These are phyloP conservation scores for Phytophthora sojae DNA, from an alignment of 352 stramenopile genomes.

Conservation along the genomic window DNA sequence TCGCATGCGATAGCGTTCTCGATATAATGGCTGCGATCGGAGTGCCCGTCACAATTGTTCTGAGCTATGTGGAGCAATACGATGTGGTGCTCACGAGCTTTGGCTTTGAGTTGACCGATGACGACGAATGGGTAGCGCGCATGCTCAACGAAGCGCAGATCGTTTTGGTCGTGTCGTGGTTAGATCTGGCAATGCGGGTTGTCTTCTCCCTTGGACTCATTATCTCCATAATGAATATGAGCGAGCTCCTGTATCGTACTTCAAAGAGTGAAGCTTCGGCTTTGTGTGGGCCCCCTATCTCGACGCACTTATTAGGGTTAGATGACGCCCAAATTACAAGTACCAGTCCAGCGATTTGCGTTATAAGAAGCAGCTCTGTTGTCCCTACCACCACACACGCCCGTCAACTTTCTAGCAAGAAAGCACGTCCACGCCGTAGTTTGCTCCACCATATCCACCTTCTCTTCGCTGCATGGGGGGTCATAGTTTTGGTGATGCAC, in stretches of 20 bases:
- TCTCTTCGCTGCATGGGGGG: neutral
- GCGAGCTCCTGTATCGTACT: slow-evolving; percentile 15
- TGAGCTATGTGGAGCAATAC: slow-evolving; percentile 22
- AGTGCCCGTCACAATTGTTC: slow-evolving; percentile 19
- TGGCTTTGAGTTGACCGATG: neutral
- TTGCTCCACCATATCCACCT: neutral
- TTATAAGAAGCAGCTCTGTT: no score
- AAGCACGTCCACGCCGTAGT: neutral
- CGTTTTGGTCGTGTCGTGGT: slow-evolving; percentile 38
- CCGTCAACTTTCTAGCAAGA: neutral
- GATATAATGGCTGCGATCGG: slow-evolving; percentile 36
- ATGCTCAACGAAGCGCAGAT: slow-evolving; percentile 40
- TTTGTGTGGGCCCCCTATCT: no score
- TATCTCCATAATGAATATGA: slow-evolving; percentile 22
- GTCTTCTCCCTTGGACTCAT: slow-evolving; percentile 32
- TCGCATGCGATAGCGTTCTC: slow-evolving; percentile 29
- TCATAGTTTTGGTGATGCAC: neutral
- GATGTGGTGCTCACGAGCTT: neutral
- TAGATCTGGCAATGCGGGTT: slow-evolving; percentile 24
- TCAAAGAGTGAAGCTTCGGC: no score
- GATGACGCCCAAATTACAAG: no score
- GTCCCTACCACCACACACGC: no score
- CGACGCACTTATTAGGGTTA: no score
- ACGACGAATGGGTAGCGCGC: slow-evolving; percentile 17
- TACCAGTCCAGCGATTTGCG: no score